Conservation (phyloP, 139 green algal genomes). For the Chlorella sp. region DNA sequence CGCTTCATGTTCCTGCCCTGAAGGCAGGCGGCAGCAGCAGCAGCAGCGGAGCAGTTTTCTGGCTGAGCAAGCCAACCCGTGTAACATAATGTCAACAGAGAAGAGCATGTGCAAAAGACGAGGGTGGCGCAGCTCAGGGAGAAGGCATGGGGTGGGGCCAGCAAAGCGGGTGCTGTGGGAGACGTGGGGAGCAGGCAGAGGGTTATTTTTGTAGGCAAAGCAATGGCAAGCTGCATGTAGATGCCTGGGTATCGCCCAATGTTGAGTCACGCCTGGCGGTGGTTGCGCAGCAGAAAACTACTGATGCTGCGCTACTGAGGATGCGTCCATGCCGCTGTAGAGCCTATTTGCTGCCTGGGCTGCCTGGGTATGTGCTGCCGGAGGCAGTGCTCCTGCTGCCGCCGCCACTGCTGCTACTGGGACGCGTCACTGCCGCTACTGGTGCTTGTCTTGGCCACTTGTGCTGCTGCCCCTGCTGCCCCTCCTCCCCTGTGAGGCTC, state of each 20-base stretch:
- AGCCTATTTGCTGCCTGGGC: background rate
- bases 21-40: background rate
- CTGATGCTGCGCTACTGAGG: conserved; percentile 17
- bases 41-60: background rate
- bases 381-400: background rate
- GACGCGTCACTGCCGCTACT: no score
- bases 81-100: background rate
- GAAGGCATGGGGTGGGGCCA: background rate
- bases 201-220: no score
- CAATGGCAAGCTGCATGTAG: no score
- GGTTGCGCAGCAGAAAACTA: background rate
- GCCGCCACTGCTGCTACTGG: background rate
- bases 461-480: background rate
- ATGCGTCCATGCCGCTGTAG: background rate
- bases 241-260: no score
- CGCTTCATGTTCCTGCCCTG: conserved; percentile 55
- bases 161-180: background rate
- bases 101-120: background rate
- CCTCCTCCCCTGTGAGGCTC: background rate
- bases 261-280: no score
- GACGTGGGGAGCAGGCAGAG: no score
- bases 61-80: background rate
- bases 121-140: background rate
- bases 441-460: no score
- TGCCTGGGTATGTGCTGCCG: background rate